Base-by-base conservation (phyloP, 306 rosid species). In the Acacia crassicarpa region DNA sequence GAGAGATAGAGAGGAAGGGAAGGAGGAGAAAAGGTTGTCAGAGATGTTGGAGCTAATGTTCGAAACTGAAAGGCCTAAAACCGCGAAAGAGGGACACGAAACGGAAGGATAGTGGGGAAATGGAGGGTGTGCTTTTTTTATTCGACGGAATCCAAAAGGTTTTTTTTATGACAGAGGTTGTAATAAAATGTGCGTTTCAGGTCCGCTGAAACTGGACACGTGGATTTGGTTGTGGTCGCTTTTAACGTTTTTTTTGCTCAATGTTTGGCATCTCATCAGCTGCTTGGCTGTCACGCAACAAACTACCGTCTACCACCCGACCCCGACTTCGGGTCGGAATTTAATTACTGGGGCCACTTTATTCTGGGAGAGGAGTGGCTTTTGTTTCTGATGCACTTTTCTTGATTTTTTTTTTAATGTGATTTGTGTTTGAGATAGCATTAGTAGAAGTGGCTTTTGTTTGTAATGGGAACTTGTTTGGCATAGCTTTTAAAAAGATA, bases 61-160 rank as follows among this genome's bases (percentile, higher is more conserved):
- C 86, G 91, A 85, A 91, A 88, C 92, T 59, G 90, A 81, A 86
- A 79, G 61, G 89, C 63, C 72, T 83, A 78, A 83, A 87, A 86
- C 86, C 90, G 90, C 92, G 85, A 65, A 58, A 92, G 86, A 84
- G 89, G 48, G 85, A 83, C 79, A 68, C 90, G 83, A 74, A 84
- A 84, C 67, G 77, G 82, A 72, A 72, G 67, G 63, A 33, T 12
- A 48, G 85, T 49, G 70, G 40, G 41, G 68, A 38, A 51, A 56
- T 77, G 13, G 75, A 43, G 23, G 23, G 65, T 20, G 76, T 19
- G 71, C 43, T 80, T 69, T 41, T 43, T 77, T 80, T 70, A 75
- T 77, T 80, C 74, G 83, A 75, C 89, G 86, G 93, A 87, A 85
- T 85, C 86, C 76, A 80, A 83, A 45, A 67, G 46, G 38, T 23